Conservation (phyloP, 106 monocot species). For the Dendrobium chrysotoxum region DNA sequence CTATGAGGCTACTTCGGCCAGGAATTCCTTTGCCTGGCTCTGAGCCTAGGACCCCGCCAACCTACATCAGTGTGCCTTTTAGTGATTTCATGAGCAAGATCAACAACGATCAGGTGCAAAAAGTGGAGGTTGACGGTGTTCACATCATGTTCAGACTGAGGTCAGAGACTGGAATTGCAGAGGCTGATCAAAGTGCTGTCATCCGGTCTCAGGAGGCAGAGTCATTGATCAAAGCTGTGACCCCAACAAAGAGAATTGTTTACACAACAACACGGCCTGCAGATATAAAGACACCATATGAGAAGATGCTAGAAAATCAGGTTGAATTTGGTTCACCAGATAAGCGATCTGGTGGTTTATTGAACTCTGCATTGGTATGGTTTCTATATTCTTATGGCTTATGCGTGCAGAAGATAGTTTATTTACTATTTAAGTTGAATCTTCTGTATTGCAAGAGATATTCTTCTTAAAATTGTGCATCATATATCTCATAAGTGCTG, state of each 20-base stretch:
- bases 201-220: slow-evolving; percentile 44
- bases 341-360: slow-evolving; percentile 80
- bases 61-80: slow-evolving; percentile 73
- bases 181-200: slow-evolving; percentile 24
- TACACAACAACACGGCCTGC: slow-evolving; percentile 80
- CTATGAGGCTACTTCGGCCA: slow-evolving; percentile 71
- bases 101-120: slow-evolving; percentile 71
- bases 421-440: background rate
- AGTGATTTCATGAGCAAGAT: slow-evolving; percentile 94
- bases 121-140: slow-evolving; percentile 97
- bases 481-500: background rate
- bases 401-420: background rate
- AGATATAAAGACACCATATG: slow-evolving; percentile 96
- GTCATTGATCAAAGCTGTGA: slow-evolving; percentile 32
- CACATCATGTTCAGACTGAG: slow-evolving; percentile 79
- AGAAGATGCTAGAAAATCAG: slow-evolving; percentile 92
- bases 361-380: slow-evolving; percentile 81
- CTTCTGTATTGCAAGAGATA: background rate
- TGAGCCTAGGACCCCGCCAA: slow-evolving; percentile 44
- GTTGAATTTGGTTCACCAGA: slow-evolving; percentile 98
- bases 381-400: background rate
- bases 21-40: slow-evolving; percentile 75
- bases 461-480: background rate
- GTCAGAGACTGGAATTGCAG: slow-evolving; percentile 16
- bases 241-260: slow-evolving; percentile 64